phyloP scores from a whole-genome alignment of 495 filamentous ascomycete species.

The Beverwykella pulmonaria region DNA sequence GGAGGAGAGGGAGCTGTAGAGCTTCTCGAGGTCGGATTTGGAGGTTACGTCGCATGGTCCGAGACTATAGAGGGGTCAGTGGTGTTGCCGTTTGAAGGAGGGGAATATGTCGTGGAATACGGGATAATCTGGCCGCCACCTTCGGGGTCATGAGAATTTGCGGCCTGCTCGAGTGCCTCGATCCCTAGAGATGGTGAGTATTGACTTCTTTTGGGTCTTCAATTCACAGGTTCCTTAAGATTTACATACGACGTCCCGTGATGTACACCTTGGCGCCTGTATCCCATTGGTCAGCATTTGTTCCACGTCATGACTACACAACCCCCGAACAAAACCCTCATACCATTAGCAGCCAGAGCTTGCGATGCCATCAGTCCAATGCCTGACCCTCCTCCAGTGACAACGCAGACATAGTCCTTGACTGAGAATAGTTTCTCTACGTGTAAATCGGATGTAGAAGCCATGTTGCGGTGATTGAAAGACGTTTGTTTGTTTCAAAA shows the following conservation, averaged over 20 bases:
- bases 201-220: no score
- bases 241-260: constrained; percentile 40
- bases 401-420: constrained; percentile 63
- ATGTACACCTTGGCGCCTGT: constrained; percentile 51
- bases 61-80: constrained; percentile 3
- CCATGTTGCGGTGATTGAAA: constrained; percentile 24
- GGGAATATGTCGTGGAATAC: not conserved
- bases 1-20: constrained; percentile 42
- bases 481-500: not conserved
- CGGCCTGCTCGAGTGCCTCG: constrained; percentile 49
- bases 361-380: constrained; percentile 52
- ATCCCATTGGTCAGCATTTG: constrained; percentile 11
- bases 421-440: constrained; percentile 58
- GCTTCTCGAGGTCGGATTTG: constrained; percentile 45
- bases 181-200: constrained; percentile 10
- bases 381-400: constrained; percentile 55
- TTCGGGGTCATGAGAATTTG: constrained; percentile 44
- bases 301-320: not conserved
- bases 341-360: constrained; percentile 49
- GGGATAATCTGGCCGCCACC: constrained; percentile 48
- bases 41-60: constrained; percentile 51
- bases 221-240: no score
- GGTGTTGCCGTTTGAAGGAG: not conserved
- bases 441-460: constrained; percentile 24
- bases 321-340: not conserved